Evolutionary conservation across 225 moss, liverwort and hornwort genomes (phyloP), one percentile per base, ranked within the genome.

Genomic region (Straminergon stramineum): DNA sequence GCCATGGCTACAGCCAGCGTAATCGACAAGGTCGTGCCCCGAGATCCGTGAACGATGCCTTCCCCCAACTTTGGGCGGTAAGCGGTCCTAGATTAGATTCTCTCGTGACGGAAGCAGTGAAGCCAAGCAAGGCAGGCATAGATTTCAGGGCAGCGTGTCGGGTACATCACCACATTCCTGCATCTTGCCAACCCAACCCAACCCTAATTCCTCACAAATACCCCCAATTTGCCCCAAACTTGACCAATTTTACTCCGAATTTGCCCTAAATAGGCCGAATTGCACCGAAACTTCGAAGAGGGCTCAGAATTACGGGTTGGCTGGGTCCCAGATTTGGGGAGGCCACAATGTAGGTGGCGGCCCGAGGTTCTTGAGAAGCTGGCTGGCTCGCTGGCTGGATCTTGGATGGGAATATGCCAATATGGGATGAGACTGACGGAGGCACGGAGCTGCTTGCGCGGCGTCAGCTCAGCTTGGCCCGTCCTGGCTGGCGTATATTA

Each of bases 111-210:
- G 83, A 53, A 37, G 52, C 37, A 26, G 35, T 27, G n/a, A 22
- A 70, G 57, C 60, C 71, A 41, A 84, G 56, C 64, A 45, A 69
- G 83, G 35, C 35, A 84, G 75, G 64, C 69, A 91, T 83, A 71
- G 89, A 79, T 91, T 89, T 87, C 64, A 64, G 87, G 82, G 89
- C 79, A 71, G 77, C 79, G 84, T 89, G 89, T 91, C 84, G 87
- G 89, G 87, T 78, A 84, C 84, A 87, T 87, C n/a, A 63, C 55
- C 89, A 84, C 89, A 91, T 73, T 71, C 78, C 79, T 84, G 57
- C 83, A 85, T 70, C 88, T 82, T 27, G 79, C 31, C 55, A n/a
- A 64, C 63, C 63, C 7, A 7, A 45, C 57, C 43, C 6, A 30
- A 55, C 78, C 78, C 78, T 65, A 41, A 15, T 56, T 58, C 84